Percentiles rank a stretch among this genome's conserved stretches.
Conservation (phyloP, 495 filamentous ascomycete species). For the Aspergillus conjunctus region DNA sequence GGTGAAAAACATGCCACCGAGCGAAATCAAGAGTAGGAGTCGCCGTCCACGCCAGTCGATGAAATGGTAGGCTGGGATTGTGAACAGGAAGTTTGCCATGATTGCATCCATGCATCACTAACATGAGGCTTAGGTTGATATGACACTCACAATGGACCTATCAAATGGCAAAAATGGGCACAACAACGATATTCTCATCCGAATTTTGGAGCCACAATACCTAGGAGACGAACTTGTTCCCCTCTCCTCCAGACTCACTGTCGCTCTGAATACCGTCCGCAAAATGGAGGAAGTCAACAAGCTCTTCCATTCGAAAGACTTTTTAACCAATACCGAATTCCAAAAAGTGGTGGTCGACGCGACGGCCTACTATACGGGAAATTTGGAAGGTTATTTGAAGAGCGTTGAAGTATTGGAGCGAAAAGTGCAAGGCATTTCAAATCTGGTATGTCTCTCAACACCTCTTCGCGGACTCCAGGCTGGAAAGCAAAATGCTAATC, state of each 20-base stretch:
- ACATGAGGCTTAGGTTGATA: conserved; percentile 15
- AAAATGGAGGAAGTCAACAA: conserved; percentile 17
- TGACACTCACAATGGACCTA: conserved; percentile 19
- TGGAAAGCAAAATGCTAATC: too few relatives aligned
- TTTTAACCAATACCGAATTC: conserved; percentile 1
- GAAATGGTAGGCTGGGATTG: conserved; percentile 27
- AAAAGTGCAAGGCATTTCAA: conserved; percentile 23
- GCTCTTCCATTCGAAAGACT: conserved; percentile 2
- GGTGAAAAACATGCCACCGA: conserved; percentile 27
- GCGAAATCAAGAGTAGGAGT: conserved; percentile 30
- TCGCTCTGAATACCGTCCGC: conserved; percentile 16
- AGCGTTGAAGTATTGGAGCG: conserved; percentile 21
- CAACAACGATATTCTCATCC: conserved; percentile 3
- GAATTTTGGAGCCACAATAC: conserved; percentile 21
- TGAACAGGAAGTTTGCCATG: conserved; percentile 33
- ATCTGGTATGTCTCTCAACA: conserved; percentile 20
- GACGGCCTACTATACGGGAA: conserved; percentile 11
- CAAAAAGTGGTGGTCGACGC: conserved; percentile 9
- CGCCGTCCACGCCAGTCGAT: conserved; percentile 35
- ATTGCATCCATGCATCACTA: neutral
- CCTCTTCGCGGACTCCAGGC: conserved; percentile 14
- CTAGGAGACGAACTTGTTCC: conserved; percentile 16
- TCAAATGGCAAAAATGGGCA: neutral
- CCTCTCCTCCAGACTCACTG: conserved; percentile 14
- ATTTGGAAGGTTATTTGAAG: conserved; percentile 16